These are phyloP conservation scores for Sugiyamaella lignohabitans DNA, from an alignment of 805 yeast species.

Conservation along the genomic window DNA sequence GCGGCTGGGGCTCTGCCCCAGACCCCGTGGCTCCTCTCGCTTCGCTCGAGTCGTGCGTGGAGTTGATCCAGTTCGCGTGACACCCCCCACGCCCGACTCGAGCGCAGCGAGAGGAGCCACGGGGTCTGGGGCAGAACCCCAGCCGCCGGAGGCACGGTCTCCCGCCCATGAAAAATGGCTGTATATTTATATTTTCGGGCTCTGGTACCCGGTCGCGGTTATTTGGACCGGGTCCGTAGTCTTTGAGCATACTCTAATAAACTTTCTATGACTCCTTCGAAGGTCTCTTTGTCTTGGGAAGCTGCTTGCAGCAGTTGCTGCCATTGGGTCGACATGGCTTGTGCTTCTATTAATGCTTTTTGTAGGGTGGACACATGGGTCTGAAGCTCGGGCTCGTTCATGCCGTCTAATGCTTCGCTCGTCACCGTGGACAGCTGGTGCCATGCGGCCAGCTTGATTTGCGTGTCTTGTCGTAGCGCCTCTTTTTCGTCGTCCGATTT, in stretches of 20 bases:
- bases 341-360: slow-evolving; percentile 34
- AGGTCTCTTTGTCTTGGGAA: slow-evolving; percentile 61
- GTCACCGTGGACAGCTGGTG: slow-evolving; percentile 30
- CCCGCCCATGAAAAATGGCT: too few relatives aligned
- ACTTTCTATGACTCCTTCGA: slow-evolving; percentile 83
- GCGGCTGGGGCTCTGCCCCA: neutral
- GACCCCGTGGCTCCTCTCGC: too few relatives aligned
- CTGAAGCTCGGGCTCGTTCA: slow-evolving; percentile 35
- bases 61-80: too few relatives aligned
- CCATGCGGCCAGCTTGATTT: slow-evolving; percentile 25
- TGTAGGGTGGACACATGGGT: slow-evolving; percentile 33
- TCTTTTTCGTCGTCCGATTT: neutral
- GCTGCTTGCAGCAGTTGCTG: slow-evolving; percentile 43
- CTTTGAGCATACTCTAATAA: slow-evolving; percentile 87
- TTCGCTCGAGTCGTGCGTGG: too few relatives aligned
- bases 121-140: too few relatives aligned
- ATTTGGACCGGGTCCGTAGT: slow-evolving; percentile 35
- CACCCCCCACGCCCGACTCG: too few relatives aligned
- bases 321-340: slow-evolving; percentile 45
- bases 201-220: neutral
- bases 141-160: too few relatives aligned
- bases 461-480: slow-evolving; percentile 20
- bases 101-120: too few relatives aligned
- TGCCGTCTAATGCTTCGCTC: slow-evolving; percentile 33
- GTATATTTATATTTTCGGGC: neutral